A percentile compares a stretch with the other conserved stretches of the same genome.
These are phyloP conservation scores for Penicillium brasilianum DNA, from an alignment of 2,329 filamentous ascomycete species.

Conservation along the genomic window DNA sequence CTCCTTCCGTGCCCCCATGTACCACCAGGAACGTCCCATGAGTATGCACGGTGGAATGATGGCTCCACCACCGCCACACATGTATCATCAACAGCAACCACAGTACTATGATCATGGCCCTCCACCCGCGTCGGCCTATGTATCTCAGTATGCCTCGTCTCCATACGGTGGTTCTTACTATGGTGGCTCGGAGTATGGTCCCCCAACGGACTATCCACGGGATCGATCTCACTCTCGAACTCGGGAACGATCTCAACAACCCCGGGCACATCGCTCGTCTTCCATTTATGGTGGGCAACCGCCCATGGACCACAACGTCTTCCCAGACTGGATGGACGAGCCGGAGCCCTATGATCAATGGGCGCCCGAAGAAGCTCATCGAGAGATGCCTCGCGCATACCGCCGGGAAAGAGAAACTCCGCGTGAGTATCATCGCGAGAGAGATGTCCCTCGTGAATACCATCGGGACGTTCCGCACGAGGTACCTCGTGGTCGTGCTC, in stretches of 20 bases:
- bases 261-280: slow-evolving; percentile 36
- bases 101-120: slow-evolving; percentile 35
- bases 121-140: slow-evolving; percentile 46
- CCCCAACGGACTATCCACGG: slow-evolving; percentile 37
- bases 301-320: slow-evolving; percentile 38
- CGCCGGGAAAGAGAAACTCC: background rate
- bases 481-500: slow-evolving; percentile 33
- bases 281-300: slow-evolving; percentile 43
- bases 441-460: slow-evolving; percentile 1
- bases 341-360: slow-evolving; percentile 36
- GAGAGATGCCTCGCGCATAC: slow-evolving; percentile 23
- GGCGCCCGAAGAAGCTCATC: slow-evolving; percentile 24
- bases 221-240: slow-evolving; percentile 43
- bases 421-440: background rate
- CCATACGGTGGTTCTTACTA: slow-evolving; percentile 41
- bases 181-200: slow-evolving; percentile 33
- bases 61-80: slow-evolving; percentile 32
- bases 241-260: slow-evolving; percentile 37
- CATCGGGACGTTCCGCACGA: slow-evolving; percentile 15
- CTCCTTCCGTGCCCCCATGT: slow-evolving; percentile 44
- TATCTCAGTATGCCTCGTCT: slow-evolving; percentile 40
- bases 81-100: slow-evolving; percentile 33
- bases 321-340: slow-evolving; percentile 39
- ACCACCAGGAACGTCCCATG: slow-evolving; percentile 42
- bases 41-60: slow-evolving; percentile 46